Evolutionary conservation across 2,329 filamentous ascomycete genomes (phyloP).

Genomic region (Hypoxylon sp.): DNA sequence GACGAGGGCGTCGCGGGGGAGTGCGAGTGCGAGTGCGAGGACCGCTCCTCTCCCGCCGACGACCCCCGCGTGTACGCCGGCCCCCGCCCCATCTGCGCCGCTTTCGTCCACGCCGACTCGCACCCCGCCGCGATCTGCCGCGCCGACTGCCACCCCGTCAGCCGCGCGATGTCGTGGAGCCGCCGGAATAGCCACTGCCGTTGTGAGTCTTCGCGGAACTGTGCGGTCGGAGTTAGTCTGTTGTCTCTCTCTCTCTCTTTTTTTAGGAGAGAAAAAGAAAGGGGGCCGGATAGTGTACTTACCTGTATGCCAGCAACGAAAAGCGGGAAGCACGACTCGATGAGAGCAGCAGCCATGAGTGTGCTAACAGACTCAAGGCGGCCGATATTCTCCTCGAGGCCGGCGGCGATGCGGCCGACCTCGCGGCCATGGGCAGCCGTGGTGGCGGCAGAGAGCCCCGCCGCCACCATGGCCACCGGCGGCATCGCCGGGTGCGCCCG

Average conservation of each 20-base stretch:
- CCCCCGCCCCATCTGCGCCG: slow-evolving; percentile 75
- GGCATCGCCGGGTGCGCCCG: slow-evolving; percentile 90
- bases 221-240: slow-evolving; percentile 28
- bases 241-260: background rate
- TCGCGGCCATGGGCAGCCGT: slow-evolving; percentile 76
- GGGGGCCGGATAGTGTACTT: slow-evolving; percentile 32
- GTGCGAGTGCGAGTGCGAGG: too few relatives aligned
- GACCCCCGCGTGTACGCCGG: slow-evolving; percentile 77
- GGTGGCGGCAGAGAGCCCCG: slow-evolving; percentile 75
- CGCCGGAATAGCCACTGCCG: slow-evolving; percentile 79
- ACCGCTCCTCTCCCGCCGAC: too few relatives aligned
- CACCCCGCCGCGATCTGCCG: slow-evolving; percentile 83
- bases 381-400: slow-evolving; percentile 66
- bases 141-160: slow-evolving; percentile 89
- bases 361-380: slow-evolving; percentile 71
- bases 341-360: slow-evolving; percentile 78
- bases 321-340: slow-evolving; percentile 81
- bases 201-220: slow-evolving; percentile 76
- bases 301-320: slow-evolving; percentile 87
- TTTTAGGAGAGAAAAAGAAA: background rate
- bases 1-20: slow-evolving; percentile 38
- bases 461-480: slow-evolving; percentile 86
- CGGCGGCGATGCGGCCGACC: slow-evolving; percentile 82
- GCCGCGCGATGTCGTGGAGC: slow-evolving; percentile 75
- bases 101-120: slow-evolving; percentile 83